phyloP scores from a whole-genome alignment of 2,329 filamentous ascomycete species.

The Arthrobotrys sinensis region DNA sequence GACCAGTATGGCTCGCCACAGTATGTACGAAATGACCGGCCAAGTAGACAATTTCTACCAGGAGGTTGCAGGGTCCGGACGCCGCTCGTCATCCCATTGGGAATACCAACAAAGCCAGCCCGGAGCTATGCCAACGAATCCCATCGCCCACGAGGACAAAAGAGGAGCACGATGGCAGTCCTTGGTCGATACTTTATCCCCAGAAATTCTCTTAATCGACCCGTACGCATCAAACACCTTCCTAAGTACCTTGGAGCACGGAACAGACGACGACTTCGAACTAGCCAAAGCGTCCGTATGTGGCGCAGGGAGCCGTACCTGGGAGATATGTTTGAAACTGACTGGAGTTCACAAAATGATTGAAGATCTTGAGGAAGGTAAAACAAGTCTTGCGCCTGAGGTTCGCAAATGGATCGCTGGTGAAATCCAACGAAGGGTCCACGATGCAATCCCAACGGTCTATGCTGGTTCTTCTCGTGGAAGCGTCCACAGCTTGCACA shows the following conservation, averaged over 20 bases:
- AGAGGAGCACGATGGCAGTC: conserved; percentile 56
- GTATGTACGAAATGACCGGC: conserved; percentile 55
- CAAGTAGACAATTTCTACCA: conserved; percentile 56
- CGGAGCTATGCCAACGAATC: conserved; percentile 57
- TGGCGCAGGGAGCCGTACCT: conserved; percentile 46
- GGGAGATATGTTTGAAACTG: conserved; percentile 58
- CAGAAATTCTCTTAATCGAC: conserved; percentile 56
- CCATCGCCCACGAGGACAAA: conserved; percentile 55
- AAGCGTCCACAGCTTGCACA: conserved; percentile 52
- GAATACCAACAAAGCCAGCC: conserved; percentile 36
- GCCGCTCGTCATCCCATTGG: conserved; percentile 49
- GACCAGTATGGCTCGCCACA: conserved; percentile 46
- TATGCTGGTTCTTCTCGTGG: conserved; percentile 45
- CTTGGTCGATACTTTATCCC: conserved; percentile 52
- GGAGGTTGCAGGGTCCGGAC: conserved; percentile 40
- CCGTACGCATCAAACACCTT: conserved; percentile 55
- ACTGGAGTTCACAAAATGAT: conserved; percentile 59
- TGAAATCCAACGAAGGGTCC: conserved; percentile 57
- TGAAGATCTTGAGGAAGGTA: conserved; percentile 57
- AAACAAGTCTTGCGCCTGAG: conserved; percentile 41
- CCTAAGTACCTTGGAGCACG: conserved; percentile 51
- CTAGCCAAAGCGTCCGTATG: conserved; percentile 47
- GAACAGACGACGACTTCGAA: conserved; percentile 55
- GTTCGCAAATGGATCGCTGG: conserved; percentile 59
- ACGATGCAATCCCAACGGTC: conserved; percentile 46